Evolutionary conservation across 495 filamentous ascomycete genomes (phyloP).

Genomic region (Clavariopsis aquatica): DNA sequence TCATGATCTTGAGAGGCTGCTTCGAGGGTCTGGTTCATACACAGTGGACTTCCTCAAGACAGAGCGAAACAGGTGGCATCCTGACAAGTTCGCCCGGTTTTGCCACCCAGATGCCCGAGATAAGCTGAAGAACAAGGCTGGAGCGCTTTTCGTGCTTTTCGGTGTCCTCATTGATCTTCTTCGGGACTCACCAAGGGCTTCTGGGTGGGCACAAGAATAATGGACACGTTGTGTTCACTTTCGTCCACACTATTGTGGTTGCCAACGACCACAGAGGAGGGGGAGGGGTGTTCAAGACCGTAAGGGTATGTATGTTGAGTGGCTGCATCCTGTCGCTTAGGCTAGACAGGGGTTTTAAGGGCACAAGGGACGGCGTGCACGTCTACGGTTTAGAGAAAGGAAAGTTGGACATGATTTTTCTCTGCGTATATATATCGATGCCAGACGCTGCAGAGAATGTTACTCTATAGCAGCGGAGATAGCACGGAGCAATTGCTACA

Average conservation of each 20-base stretch:
- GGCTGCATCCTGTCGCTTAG: too few relatives aligned
- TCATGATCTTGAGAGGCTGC: conserved; percentile 23
- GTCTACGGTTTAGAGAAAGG: background rate
- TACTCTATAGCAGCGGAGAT: background rate
- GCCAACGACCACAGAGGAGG: too few relatives aligned
- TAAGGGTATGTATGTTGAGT: too few relatives aligned
- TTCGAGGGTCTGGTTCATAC: conserved; percentile 12
- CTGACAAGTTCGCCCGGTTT: conserved; percentile 25
- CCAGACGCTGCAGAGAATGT: background rate
- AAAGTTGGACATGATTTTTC: background rate
- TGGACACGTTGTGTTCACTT: background rate
- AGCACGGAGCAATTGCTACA: background rate
- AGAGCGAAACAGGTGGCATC: conserved; percentile 30
- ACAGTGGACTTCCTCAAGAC: conserved; percentile 16
- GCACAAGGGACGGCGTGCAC: too few relatives aligned
- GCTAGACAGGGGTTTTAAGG: too few relatives aligned
- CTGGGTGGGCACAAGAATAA: background rate
- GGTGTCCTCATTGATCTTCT: conserved; percentile 16
- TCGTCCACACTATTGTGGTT: background rate
- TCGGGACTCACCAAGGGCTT: background rate
- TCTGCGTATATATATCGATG: background rate
- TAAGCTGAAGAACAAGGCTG: conserved; percentile 18
- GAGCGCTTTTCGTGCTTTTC: conserved; percentile 23
- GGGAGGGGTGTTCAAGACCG: too few relatives aligned
- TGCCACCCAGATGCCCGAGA: conserved; percentile 13